A percentile compares a stretch with the other conserved stretches of the same genome.
Conservation (phyloP, 164 flowering plant genomes). For the Stephania yunnanensis region DNA sequence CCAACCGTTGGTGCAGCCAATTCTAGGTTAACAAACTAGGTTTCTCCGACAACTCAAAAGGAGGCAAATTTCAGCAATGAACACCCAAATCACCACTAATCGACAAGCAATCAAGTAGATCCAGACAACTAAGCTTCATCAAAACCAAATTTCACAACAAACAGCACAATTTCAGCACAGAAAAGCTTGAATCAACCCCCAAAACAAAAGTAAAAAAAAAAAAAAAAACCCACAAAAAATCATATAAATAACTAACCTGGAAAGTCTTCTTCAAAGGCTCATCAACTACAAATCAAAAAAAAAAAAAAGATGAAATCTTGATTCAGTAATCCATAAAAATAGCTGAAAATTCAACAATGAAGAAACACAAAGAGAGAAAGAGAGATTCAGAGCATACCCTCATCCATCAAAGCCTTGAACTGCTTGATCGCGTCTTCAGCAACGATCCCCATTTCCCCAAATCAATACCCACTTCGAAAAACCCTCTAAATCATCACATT, state of each 20-base stretch:
- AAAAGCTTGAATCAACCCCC: background rate
- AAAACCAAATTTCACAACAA: background rate
- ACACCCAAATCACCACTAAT: background rate
- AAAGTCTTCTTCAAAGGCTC: conserved; percentile 27
- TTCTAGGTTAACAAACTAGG: background rate
- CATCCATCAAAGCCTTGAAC: conserved; percentile 43
- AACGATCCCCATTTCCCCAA: conserved; percentile 35
- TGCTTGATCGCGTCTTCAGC: conserved; percentile 46
- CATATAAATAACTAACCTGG: conserved; percentile 13
- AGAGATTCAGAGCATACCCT: conserved; percentile 25
- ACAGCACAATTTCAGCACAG: background rate
- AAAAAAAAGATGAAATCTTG: background rate
- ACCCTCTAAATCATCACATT: background rate
- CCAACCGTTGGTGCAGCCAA: too few relatives aligned
- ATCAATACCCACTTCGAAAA: background rate
- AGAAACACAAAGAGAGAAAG: background rate
- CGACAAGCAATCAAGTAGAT: background rate
- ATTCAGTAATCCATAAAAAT: background rate
- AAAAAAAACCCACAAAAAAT: background rate
- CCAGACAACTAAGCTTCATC: background rate
- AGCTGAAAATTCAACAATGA: background rate
- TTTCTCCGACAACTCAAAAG: background rate
- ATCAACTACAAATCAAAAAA: conserved; percentile 22
- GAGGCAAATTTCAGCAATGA: background rate
- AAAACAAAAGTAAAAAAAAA: background rate